These are phyloP conservation scores for Citeromyces nyonsensis DNA, from an alignment of 805 yeast species.

Conservation along the genomic window DNA sequence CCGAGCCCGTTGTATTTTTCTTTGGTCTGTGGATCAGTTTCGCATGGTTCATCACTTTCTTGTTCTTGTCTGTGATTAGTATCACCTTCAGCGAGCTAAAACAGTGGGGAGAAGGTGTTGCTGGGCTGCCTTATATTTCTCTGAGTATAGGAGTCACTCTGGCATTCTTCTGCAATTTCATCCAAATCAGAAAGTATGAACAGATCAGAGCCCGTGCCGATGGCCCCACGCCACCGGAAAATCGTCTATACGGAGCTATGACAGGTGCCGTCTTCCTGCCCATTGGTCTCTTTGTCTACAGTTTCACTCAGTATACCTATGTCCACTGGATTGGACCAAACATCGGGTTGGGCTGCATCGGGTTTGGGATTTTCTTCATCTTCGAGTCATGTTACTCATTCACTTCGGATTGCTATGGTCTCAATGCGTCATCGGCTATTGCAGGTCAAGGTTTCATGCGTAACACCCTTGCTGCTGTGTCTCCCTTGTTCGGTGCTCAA, in stretches of 20 bases:
- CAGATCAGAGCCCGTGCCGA: too few species aligned
- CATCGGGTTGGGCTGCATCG: conserved; percentile 23
- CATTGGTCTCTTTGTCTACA: conserved; percentile 39
- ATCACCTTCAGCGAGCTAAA: conserved; percentile 39
- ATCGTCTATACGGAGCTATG: conserved; percentile 45
- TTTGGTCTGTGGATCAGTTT: conserved; percentile 43
- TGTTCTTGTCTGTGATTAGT: conserved; percentile 54
- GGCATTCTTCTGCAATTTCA: too few species aligned
- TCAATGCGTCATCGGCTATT: conserved; percentile 34
- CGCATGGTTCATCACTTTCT: conserved; percentile 41
- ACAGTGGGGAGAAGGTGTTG: conserved; percentile 31
- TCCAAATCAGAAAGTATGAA: too few species aligned
- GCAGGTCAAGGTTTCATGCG: conserved; percentile 37
- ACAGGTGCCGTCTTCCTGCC: conserved; percentile 33
- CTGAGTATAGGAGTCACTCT: too few species aligned
- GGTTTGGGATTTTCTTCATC: conserved; percentile 27
- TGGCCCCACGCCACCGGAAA: conserved; percentile 19
- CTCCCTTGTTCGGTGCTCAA: conserved; percentile 41
- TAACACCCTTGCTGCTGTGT: conserved; percentile 36
- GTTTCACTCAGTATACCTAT: conserved; percentile 38
- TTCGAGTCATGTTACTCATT: conserved; percentile 20
- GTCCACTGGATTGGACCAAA: conserved; percentile 39
- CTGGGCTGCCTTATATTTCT: conserved; percentile 39
- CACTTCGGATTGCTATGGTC: conserved; percentile 23
- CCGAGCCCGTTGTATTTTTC: conserved; percentile 39